Base-by-base conservation (phyloP, 352 stramenopile genomes). In the Phytopythium helicoides region DNA sequence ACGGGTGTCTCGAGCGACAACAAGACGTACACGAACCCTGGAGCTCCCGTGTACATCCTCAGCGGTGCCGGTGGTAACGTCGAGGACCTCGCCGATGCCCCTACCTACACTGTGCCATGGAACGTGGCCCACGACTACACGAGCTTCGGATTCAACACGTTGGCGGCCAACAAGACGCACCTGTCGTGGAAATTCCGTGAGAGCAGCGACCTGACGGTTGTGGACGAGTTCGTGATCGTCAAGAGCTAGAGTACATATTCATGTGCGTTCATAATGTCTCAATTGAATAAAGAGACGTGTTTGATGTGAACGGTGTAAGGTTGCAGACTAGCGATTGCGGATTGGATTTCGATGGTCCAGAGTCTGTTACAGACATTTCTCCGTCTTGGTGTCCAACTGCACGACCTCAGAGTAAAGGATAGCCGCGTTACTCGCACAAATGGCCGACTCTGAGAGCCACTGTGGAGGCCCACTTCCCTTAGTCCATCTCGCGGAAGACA, bases 41-140 rank as follows among this genome's bases (percentile, higher is more conserved):
- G 66, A 19, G 68, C 76, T 0, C 75, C 81, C 0, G 75, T 86
- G 39, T 76, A 93, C 52, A 57, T 91, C 5, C 56, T 88, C 12
- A 76, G 69, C 0, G 79, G 79, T 23, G 68, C 69, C 2, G 73
- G 63, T 26, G 82, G 82, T 11, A 88, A 79, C 58, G 59, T 75
- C 3, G 82, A 89, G 19, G 60, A 60, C 44, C 35, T 59, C 3
- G 19, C 21, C 0, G 36, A 26, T 26, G 23, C 42, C 10, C 55
- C 59, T 9, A 31, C 54, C 11, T 46, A 19, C 16, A 50, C 34
- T 8, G 25, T 52, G 6, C 46, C 58, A 9, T 86, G 75, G 71
- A 81, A 73, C 40, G 71, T 56, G 11, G 38, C 73, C 12, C 21
- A 54, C 1, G 62, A 80, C 28, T 73, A 73, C 49, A 57, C 53